Conservation (phyloP, 2,329 filamentous ascomycete genomes). For the Fonsecaea erecta region DNA sequence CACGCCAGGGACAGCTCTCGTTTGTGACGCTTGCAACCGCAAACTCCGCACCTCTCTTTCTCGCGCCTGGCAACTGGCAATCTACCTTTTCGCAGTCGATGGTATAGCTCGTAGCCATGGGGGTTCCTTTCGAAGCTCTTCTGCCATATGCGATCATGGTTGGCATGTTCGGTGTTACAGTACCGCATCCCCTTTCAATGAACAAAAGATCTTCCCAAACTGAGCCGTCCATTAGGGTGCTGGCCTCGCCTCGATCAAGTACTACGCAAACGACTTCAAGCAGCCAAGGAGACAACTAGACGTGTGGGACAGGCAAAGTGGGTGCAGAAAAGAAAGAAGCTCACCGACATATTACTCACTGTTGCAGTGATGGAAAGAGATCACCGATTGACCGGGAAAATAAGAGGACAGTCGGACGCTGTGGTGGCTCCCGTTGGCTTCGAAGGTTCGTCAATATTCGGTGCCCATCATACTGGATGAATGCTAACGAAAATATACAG, state of each 20-base stretch:
- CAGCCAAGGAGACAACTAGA: slow-evolving; percentile 63
- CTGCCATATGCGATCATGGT: slow-evolving; percentile 68
- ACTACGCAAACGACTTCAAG: slow-evolving; percentile 68
- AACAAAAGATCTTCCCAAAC: slow-evolving; percentile 17
- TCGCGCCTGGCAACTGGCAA: background rate
- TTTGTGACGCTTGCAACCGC: background rate
- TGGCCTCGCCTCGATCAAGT: slow-evolving; percentile 61
- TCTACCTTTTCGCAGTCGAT: background rate
- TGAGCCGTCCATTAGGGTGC: slow-evolving; percentile 47
- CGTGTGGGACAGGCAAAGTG: slow-evolving; percentile 69
- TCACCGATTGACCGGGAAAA: slow-evolving; percentile 63
- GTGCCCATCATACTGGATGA: background rate
- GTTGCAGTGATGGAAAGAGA: slow-evolving; percentile 69
- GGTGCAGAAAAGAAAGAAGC: slow-evolving; percentile 39
- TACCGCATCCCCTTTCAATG: slow-evolving; percentile 47
- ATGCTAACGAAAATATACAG: slow-evolving; percentile 34
- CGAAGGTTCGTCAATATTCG: slow-evolving; percentile 48
- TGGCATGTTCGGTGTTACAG: slow-evolving; percentile 46
- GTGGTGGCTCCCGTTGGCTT: slow-evolving; percentile 64
- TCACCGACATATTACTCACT: slow-evolving; percentile 12
- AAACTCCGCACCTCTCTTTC: background rate
- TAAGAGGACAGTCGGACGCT: slow-evolving; percentile 66
- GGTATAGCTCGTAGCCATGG: slow-evolving; percentile 53
- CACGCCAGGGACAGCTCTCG: background rate
- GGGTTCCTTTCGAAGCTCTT: slow-evolving; percentile 69